Conservation (phyloP, 2,329 filamentous ascomycete species). For the Scortechinia acanthostroma region DNA sequence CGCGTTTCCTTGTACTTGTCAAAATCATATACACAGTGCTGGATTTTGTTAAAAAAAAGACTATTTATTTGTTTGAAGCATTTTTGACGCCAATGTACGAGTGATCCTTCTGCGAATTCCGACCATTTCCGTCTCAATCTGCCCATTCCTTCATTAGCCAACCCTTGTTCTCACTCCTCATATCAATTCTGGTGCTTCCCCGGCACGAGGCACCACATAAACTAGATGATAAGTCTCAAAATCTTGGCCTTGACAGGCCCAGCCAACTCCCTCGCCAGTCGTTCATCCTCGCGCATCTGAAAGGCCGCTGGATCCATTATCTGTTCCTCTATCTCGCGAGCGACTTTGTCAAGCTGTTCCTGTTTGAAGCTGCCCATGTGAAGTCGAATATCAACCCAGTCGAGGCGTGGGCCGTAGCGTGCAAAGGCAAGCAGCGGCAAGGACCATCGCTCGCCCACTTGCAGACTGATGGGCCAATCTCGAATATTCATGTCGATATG, state of each 20-base stretch:
- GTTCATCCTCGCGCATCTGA: not conserved
- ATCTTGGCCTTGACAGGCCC: not conserved
- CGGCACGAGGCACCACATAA: too few relatives aligned
- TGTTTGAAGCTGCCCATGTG: not conserved
- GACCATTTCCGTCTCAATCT: too few relatives aligned
- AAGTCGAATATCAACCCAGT: not conserved
- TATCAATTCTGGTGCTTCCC: too few relatives aligned
- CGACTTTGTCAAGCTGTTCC: not conserved
- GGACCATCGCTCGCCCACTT: not conserved
- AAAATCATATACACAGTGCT: too few relatives aligned
- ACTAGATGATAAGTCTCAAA: not conserved
- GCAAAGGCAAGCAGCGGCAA: not conserved
- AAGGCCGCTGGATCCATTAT: not conserved
- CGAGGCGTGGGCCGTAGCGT: not conserved
- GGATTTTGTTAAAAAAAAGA: too few relatives aligned
- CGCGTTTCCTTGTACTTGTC: too few relatives aligned
- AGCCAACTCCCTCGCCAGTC: not conserved
- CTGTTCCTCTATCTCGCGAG: not conserved
- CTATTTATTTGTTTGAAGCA: too few relatives aligned
- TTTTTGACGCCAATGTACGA: too few relatives aligned
- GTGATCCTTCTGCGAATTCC: too few relatives aligned
- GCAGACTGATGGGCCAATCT: not conserved
- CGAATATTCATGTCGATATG: not conserved
- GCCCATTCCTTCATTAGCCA: too few relatives aligned
- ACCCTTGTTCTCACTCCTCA: too few relatives aligned